Evolutionary conservation across 371 early-diverging fungal species (phyloP).

Genomic region (Phascolomyces articulosus): DNA sequence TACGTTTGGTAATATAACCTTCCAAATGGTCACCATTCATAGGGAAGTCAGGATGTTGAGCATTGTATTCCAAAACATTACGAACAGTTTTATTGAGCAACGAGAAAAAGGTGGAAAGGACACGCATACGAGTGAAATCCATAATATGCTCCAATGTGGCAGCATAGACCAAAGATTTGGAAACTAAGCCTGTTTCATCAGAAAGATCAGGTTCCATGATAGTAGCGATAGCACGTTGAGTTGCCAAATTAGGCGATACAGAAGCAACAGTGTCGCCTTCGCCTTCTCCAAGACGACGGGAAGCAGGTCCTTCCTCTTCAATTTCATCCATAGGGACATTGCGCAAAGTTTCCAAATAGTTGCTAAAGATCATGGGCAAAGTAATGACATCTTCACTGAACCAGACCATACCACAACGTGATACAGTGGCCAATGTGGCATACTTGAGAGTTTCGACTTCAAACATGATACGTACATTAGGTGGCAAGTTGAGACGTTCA

Average conservation of each 20-base stretch:
- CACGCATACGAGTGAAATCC: slow-evolving; percentile 94
- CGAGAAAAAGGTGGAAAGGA: slow-evolving; percentile 86
- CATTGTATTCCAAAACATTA: slow-evolving; percentile 87
- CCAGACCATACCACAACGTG: slow-evolving; percentile 99
- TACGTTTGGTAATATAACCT: slow-evolving; percentile 78
- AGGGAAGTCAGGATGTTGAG: slow-evolving; percentile 91
- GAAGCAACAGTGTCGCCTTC: slow-evolving; percentile 46
- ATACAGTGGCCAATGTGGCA: slow-evolving; percentile 98
- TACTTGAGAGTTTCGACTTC: slow-evolving; percentile 97
- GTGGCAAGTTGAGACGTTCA: slow-evolving; percentile 95
- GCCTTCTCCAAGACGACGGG: slow-evolving; percentile 40
- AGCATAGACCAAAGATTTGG: slow-evolving; percentile 74
- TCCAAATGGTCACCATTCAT: slow-evolving; percentile 80
- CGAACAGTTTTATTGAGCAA: slow-evolving; percentile 89
- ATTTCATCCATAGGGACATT: slow-evolving; percentile 82
- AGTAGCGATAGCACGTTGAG: slow-evolving; percentile 78
- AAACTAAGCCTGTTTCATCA: slow-evolving; percentile 74
- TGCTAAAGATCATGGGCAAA: slow-evolving; percentile 77
- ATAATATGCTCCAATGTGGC: slow-evolving; percentile 89
- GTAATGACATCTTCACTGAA: slow-evolving; percentile 93
- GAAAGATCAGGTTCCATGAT: slow-evolving; percentile 76
- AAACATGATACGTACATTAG: slow-evolving; percentile 98
- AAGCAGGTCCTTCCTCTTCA: slow-evolving; percentile 64
- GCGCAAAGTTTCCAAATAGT: slow-evolving; percentile 85
- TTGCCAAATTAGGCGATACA: slow-evolving; percentile 63